Evolutionary conservation across 371 early-diverging fungal genomes (phyloP).

Genomic region (Catenaria anguillulae): DNA sequence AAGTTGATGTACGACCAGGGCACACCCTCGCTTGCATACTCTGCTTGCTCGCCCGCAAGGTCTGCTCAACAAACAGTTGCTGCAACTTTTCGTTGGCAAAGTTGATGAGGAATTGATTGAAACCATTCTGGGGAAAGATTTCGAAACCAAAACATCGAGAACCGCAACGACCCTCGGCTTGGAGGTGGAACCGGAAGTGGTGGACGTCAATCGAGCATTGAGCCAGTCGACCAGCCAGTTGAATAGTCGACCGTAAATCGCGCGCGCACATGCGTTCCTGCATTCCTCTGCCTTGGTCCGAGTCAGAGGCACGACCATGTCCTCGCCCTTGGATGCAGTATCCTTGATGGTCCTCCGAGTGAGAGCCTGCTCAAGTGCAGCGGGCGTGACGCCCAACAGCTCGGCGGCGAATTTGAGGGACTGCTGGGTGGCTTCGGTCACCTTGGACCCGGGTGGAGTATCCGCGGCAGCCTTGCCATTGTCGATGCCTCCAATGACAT

Average conservation of each 20-base stretch:
- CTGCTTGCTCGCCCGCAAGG: slow-evolving; percentile 27
- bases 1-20: slow-evolving; percentile 43
- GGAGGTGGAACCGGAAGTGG: slow-evolving; percentile 13
- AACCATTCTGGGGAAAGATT: slow-evolving; percentile 25
- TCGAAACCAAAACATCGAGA: slow-evolving; percentile 57
- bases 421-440: not conserved
- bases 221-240: slow-evolving; percentile 13
- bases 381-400: slow-evolving; percentile 10
- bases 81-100: slow-evolving; percentile 52
- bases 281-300: not conserved
- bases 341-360: slow-evolving; percentile 14
- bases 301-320: slow-evolving; percentile 5
- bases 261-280: slow-evolving; percentile 14
- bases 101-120: slow-evolving; percentile 33
- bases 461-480: not conserved
- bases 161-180: slow-evolving; percentile 22
- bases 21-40: slow-evolving; percentile 24
- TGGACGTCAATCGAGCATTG: slow-evolving; percentile 10
- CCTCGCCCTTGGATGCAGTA: slow-evolving; percentile 13
- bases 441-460: not conserved
- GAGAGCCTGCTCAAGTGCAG: slow-evolving; percentile 10
- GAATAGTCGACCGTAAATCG: slow-evolving; percentile 16
- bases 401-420: not conserved
- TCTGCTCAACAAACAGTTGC: slow-evolving; percentile 34
- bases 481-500: not conserved